phyloP scores from a whole-genome alignment of 192 early-diverging fungal genomes.

The Coemansia sp. region DNA sequence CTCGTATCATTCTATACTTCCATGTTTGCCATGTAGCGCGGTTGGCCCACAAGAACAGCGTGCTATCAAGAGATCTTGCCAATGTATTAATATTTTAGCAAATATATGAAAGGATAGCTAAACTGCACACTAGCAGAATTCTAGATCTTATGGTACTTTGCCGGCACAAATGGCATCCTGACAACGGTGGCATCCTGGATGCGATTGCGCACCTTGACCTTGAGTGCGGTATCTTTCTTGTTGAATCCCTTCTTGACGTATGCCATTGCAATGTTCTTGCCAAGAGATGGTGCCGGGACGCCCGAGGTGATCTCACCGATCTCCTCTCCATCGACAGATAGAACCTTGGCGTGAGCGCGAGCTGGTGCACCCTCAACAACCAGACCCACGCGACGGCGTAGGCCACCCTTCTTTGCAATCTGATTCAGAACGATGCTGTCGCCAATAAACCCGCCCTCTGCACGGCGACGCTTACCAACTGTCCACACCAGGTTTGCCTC shows the following conservation, averaged over 20 bases:
- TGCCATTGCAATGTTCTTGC: constrained; percentile 98
- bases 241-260: constrained; percentile 88
- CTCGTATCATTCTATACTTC: constrained; percentile 84
- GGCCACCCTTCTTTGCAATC: constrained; percentile 73
- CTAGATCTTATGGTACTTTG: constrained; percentile 70
- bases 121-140: not conserved
- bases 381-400: constrained; percentile 84
- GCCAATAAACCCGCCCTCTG: constrained; percentile 91
- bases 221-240: constrained; percentile 89
- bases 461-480: constrained; percentile 86
- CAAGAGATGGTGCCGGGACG: constrained; percentile 85
- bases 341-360: constrained; percentile 72
- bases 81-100: too few relatives aligned
- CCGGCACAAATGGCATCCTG: constrained; percentile 96
- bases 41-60: too few relatives aligned
- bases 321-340: constrained; percentile 59
- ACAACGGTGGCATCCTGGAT: constrained; percentile 79
- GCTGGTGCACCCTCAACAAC: constrained; percentile 93
- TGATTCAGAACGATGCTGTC: constrained; percentile 82
- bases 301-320: constrained; percentile 92
- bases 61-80: too few relatives aligned
- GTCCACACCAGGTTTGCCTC: constrained; percentile 96
- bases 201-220: constrained; percentile 88
- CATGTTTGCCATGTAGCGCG: constrained; percentile 61
- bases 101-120: not conserved